phyloP scores from a whole-genome alignment of 1,139 yeast genomes.

The Geotrichum bryndzae region DNA sequence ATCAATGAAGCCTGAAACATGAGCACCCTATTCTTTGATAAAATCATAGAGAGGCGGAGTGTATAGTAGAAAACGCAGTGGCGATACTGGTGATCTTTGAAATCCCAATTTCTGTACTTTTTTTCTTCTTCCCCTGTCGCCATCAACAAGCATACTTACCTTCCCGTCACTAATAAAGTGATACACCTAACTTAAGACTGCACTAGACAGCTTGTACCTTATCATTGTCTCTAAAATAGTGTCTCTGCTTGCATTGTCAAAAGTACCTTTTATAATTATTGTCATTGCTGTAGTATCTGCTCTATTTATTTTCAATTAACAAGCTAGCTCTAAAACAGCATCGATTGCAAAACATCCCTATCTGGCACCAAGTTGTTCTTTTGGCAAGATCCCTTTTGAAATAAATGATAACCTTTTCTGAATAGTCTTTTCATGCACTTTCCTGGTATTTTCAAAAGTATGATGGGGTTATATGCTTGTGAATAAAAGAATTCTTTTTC shows the following conservation, averaged over 20 bases:
- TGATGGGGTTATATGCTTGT: constrained; percentile 16
- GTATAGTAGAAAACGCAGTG: too few relatives aligned
- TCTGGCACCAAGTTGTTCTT: constrained; percentile 16
- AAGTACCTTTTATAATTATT: constrained; percentile 21
- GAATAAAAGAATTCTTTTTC: constrained; percentile 3
- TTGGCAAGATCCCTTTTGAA: constrained; percentile 5
- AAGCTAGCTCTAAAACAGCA: constrained; percentile 11
- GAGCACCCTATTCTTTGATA: too few relatives aligned
- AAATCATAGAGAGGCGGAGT: too few relatives aligned
- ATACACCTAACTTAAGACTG: too few relatives aligned
- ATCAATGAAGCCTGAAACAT: too few relatives aligned
- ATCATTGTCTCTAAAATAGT: too few relatives aligned
- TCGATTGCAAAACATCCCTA: constrained; percentile 16
- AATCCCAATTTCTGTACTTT: too few relatives aligned
- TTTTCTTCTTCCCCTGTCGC: too few relatives aligned
- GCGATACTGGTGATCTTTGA: too few relatives aligned
- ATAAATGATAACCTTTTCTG: constrained; percentile 10
- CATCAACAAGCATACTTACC: too few relatives aligned
- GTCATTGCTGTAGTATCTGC: constrained; percentile 2
- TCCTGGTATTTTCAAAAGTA: constrained; percentile 17
- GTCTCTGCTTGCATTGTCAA: constrained; percentile 20
- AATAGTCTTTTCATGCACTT: constrained; percentile 17
- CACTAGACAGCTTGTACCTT: too few relatives aligned
- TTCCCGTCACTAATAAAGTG: too few relatives aligned
- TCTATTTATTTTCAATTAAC: background rate